Evolutionary conservation across 768 basidiomycete genomes (phyloP), one percentile per base, ranked within the genome.

Genomic region (Tulasnella sp.): DNA sequence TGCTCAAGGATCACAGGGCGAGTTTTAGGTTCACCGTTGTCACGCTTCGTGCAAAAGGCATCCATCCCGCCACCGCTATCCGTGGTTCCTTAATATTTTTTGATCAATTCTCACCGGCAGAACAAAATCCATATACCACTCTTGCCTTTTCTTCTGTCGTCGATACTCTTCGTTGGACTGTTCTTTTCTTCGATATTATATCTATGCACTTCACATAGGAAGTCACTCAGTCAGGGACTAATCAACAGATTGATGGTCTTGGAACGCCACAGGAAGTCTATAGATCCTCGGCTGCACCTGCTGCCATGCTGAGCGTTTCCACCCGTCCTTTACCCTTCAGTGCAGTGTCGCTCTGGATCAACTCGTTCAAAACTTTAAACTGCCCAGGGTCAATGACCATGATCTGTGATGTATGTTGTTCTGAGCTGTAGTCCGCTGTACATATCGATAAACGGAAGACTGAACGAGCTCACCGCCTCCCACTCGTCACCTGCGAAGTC

Each of bases 301-400:
- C 29, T 19, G 17, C 49, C 57, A 45, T 59, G 12, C 30, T 59
- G n/a, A 71, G 62, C 0, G 92, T 93, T 71, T 97, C 94, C 42
- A 97, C 74, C 53, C 87, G 76, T 0, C 91, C 89, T 27, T 59
- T 59, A 12, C 57, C 57, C 63, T 80, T 79, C 17, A 90, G 90
- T 70, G 94, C 93, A 68, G 85, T 85, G 68, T 97, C 88, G 68
- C 86, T 88, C 69, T 92, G 88, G 60, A 98, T 71, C 43, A 98
- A 71, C 61, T 98, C 94, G 65, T 85, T 88, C 64, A 99, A 79
- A 19, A 85, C 76, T 34, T 88, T 82, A 79, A 96, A 94, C 65
- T 88, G 84, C 43, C 87, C 81, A 3, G 96, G 94, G 68, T 97
- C 92, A 61, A 98, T 97, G 57, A 94, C 77, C 74, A 94, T 78